These are phyloP conservation scores for Blepharisma stoltei DNA, from an alignment of 73 alveolate species.

Conservation along the genomic window DNA sequence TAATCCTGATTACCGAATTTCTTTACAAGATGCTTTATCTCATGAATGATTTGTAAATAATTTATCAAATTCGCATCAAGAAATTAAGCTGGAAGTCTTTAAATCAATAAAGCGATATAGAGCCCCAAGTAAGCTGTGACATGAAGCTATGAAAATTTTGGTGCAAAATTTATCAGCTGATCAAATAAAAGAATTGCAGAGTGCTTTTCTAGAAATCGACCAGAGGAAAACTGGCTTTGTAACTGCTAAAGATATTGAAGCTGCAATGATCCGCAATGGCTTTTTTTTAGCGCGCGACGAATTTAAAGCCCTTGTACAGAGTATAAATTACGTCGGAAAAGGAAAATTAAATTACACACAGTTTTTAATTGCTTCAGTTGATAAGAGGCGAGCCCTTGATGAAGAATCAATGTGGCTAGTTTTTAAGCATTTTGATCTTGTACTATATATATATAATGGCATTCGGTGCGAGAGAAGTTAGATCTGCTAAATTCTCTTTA, in stretches of 20 bases:
- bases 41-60: conserved; percentile 53
- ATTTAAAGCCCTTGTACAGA: background rate
- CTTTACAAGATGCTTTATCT: conserved; percentile 49
- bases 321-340: conserved; percentile 34
- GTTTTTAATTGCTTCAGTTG: conserved; percentile 41
- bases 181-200: conserved; percentile 15
- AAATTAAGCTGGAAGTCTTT: conserved; percentile 1
- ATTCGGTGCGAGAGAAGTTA: too few relatives aligned
- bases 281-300: conserved; percentile 17
- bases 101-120: background rate
- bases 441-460: background rate
- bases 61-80: background rate
- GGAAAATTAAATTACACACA: conserved; percentile 47
- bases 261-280: background rate
- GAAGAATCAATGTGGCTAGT: conserved; percentile 32
- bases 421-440: conserved; percentile 34
- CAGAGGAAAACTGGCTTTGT: conserved; percentile 22
- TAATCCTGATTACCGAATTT: conserved; percentile 49
- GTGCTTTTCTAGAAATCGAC: conserved; percentile 26
- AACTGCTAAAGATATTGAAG: background rate
- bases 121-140: conserved; percentile 26
- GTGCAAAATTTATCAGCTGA: conserved; percentile 18
- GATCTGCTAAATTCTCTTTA: too few relatives aligned
- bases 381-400: conserved; percentile 10
- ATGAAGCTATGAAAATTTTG: conserved; percentile 35